These are phyloP conservation scores for Cladorrhinum sp. DNA, from an alignment of 2,329 filamentous ascomycete genomes.

Conservation along the genomic window DNA sequence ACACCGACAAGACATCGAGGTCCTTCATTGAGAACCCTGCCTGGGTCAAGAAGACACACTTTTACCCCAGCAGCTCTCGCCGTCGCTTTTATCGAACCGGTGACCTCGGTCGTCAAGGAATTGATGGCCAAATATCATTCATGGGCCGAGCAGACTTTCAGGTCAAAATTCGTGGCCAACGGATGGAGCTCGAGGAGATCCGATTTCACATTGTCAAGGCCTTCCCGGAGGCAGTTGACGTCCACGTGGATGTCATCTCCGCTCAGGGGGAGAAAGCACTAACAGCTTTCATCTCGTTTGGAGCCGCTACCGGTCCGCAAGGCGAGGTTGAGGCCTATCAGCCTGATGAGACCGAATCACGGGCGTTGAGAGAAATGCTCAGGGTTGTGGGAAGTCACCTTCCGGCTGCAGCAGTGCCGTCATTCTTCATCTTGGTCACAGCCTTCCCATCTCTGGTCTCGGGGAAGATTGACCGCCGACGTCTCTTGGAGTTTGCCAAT, in stretches of 20 bases:
- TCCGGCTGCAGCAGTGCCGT: constrained; percentile 17
- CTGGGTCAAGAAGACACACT: background rate
- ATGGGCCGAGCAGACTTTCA: constrained; percentile 5
- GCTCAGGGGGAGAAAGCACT: constrained; percentile 15
- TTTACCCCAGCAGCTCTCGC: background rate
- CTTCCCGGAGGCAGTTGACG: constrained; percentile 37
- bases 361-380: background rate
- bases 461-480: constrained; percentile 19
- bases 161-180: constrained; percentile 10
- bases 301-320: background rate
- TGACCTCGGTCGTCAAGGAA: background rate
- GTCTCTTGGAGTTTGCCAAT: constrained; percentile 10
- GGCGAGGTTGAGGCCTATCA: background rate
- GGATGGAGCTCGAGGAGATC: constrained; percentile 3
- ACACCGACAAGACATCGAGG: background rate
- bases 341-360: background rate
- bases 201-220: constrained; percentile 9
- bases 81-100: constrained; percentile 3
- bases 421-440: constrained; percentile 18
- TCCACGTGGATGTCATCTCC: constrained; percentile 47
- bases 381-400: constrained; percentile 2
- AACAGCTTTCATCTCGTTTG: constrained; percentile 9
- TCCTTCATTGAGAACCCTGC: background rate
- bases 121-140: constrained; percentile 1
- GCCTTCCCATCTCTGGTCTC: constrained; percentile 18